Percentiles rank a stretch among this genome's conserved stretches.
Evolutionary conservation across 1,139 yeast species (phyloP).

Genomic region (Lodderomyces elongisporus): DNA sequence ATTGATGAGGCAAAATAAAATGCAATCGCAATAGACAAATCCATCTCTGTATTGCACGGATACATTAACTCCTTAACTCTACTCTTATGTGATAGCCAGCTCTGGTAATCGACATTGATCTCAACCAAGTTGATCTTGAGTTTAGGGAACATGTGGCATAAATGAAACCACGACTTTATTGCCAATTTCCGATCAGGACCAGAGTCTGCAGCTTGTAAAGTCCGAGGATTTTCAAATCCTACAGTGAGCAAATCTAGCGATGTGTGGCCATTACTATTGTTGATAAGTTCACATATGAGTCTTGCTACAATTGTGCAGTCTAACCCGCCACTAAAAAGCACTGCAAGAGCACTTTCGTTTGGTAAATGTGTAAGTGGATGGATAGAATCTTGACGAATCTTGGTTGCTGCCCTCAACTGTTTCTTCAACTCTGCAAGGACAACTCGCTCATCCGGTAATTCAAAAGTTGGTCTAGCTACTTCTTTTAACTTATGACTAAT

Average conservation of each 20-base stretch:
- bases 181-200: conserved; percentile 87
- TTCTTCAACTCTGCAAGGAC: conserved; percentile 17
- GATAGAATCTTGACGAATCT: conserved; percentile 51
- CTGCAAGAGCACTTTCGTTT: conserved; percentile 42
- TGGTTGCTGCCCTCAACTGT: conserved; percentile 37
- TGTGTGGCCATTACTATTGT: conserved; percentile 8
- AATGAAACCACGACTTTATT: conserved; percentile 50
- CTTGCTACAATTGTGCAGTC: conserved; percentile 81
- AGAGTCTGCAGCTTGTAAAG: conserved; percentile 49
- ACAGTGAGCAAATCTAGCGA: conserved; percentile 77
- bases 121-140: conserved; percentile 51
- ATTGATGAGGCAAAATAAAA: conserved; percentile 74
- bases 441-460: conserved; percentile 3
- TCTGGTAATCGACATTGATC: conserved; percentile 65
- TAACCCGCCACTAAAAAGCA: conserved; percentile 88
- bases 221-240: conserved; percentile 89
- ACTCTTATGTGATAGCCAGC: conserved; percentile 49
- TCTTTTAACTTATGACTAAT: conserved; percentile 7
- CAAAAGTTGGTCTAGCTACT: conserved; percentile 3
- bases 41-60: conserved; percentile 93
- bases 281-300: conserved; percentile 26
- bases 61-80: conserved; percentile 63
- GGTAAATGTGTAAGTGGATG: conserved; percentile 42
- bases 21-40: conserved; percentile 87
- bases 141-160: conserved; percentile 33